Conservation (phyloP, 768 basidiomycete species). For the Pisolithus microcarpus region DNA sequence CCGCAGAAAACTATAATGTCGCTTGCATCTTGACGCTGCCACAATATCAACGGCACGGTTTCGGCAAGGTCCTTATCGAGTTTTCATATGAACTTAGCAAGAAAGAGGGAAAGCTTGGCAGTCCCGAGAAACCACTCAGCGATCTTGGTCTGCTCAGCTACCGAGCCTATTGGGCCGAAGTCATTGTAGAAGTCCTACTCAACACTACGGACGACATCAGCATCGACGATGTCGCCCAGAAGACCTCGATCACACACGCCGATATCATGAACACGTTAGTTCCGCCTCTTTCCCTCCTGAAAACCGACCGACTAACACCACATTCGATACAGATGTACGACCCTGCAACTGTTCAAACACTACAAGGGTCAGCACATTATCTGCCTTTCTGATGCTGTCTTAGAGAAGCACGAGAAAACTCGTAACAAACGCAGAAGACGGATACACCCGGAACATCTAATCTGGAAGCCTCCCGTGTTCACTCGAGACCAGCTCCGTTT, state of each 20-base stretch:
- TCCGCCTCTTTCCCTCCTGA: constrained; percentile 1
- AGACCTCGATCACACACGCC: constrained; percentile 88
- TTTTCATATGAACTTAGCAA: constrained; percentile 98
- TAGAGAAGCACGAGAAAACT: constrained; percentile 85
- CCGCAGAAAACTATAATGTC: constrained; percentile 95
- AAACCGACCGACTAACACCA: constrained; percentile 4
- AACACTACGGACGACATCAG: constrained; percentile 68
- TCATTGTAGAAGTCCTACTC: constrained; percentile 85
- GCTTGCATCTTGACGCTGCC: constrained; percentile 98
- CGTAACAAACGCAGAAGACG: constrained; percentile 69
- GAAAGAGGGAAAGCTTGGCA: constrained; percentile 90
- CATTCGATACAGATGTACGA: constrained; percentile 65
- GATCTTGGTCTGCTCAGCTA: constrained; percentile 92
- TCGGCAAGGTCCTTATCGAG: constrained; percentile 92
- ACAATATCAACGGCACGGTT: constrained; percentile 94
- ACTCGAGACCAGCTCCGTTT: constrained; percentile 86
- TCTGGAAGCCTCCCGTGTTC: constrained; percentile 95
- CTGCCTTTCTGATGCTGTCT: constrained; percentile 80
- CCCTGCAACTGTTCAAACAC: constrained; percentile 90
- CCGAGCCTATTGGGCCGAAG: constrained; percentile 95
- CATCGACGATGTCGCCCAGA: constrained; percentile 96
- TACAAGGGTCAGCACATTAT: constrained; percentile 94
- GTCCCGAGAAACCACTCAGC: constrained; percentile 94
- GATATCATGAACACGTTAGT: constrained; percentile 99
- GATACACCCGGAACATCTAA: constrained; percentile 72